Conservation (phyloP, 2,329 filamentous ascomycete genomes). For the Colletotrichum graminicola region DNA sequence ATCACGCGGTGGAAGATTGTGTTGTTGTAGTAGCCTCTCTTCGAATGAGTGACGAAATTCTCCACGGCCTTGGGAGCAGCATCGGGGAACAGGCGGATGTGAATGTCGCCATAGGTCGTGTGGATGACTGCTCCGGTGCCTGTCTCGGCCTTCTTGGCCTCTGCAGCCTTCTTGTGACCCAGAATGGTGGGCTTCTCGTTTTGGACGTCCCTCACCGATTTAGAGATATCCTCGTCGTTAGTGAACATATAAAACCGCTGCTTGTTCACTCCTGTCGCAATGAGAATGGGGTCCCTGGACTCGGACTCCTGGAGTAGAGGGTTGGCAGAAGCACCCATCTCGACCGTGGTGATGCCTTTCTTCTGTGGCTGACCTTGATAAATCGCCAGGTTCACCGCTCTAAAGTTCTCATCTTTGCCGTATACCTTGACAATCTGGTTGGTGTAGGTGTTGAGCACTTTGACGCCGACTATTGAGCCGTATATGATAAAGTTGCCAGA, state of each 20-base stretch:
- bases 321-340: conserved; percentile 96
- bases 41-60: conserved; percentile 94
- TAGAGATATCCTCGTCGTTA: conserved; percentile 86
- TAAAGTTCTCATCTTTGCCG: conserved; percentile 88
- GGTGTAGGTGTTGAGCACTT: conserved; percentile 95
- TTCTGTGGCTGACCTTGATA: conserved; percentile 97
- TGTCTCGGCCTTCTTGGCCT: conserved; percentile 75
- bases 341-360: conserved; percentile 92
- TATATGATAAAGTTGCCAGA: conserved; percentile 96
- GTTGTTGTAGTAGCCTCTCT: conserved; percentile 94
- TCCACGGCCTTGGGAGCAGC: conserved; percentile 95
- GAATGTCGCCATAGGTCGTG: conserved; percentile 94
- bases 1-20: conserved; percentile 98
- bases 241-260: conserved; percentile 98
- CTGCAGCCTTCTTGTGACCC: conserved; percentile 67
- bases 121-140: conserved; percentile 88
- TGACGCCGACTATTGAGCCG: conserved; percentile 90
- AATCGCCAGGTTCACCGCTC: conserved; percentile 83
- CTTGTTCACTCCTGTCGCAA: conserved; percentile 86
- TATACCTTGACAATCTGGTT: conserved; percentile 93
- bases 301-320: conserved; percentile 94
- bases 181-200: conserved; percentile 89
- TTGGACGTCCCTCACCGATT: conserved; percentile 88
- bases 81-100: conserved; percentile 91
- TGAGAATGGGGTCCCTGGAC: conserved; percentile 87